Conservation (phyloP, 495 filamentous ascomycete species). For the Penicillium goetzii region DNA sequence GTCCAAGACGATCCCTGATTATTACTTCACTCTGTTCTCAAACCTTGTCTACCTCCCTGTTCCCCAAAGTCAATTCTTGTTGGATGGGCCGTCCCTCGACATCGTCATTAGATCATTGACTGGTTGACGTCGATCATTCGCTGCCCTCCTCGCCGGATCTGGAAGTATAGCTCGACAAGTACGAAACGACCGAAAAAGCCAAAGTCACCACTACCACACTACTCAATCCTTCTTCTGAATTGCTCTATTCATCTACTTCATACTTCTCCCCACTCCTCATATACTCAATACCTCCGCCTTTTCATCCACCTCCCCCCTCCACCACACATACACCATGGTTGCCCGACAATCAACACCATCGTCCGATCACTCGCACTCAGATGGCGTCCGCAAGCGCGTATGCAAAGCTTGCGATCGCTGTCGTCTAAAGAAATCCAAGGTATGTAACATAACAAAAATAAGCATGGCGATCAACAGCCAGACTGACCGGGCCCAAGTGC, state of each 20-base stretch:
- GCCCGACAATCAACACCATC: slow-evolving; percentile 51
- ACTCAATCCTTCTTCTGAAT: neutral
- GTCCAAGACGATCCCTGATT: neutral
- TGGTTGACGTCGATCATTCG: slow-evolving; percentile 37
- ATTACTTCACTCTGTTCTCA: slow-evolving; percentile 14
- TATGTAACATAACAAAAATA: slow-evolving; percentile 33
- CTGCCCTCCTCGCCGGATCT: slow-evolving; percentile 23
- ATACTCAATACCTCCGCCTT: neutral
- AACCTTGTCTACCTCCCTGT: slow-evolving; percentile 4
- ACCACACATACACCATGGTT: slow-evolving; percentile 39
- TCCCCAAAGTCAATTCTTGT: slow-evolving; percentile 25
- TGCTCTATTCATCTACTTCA: neutral
- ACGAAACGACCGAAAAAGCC: slow-evolving; percentile 7
- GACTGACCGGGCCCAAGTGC: slow-evolving; percentile 51
- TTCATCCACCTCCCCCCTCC: neutral
- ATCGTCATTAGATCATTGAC: slow-evolving; percentile 40
- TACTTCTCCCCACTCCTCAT: neutral
- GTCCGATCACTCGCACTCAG: slow-evolving; percentile 51
- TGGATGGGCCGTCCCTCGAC: slow-evolving; percentile 14
- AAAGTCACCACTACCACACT: slow-evolving; percentile 6
- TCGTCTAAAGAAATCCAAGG: slow-evolving; percentile 68
- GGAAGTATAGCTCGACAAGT: slow-evolving; percentile 32
- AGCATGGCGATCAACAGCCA: slow-evolving; percentile 2
- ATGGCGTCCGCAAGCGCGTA: slow-evolving; percentile 59
- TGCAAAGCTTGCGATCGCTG: slow-evolving; percentile 69